Evolutionary conservation across 78 protist species (phyloP).

Genomic region (Chrysochromulina tobinii): DNA sequence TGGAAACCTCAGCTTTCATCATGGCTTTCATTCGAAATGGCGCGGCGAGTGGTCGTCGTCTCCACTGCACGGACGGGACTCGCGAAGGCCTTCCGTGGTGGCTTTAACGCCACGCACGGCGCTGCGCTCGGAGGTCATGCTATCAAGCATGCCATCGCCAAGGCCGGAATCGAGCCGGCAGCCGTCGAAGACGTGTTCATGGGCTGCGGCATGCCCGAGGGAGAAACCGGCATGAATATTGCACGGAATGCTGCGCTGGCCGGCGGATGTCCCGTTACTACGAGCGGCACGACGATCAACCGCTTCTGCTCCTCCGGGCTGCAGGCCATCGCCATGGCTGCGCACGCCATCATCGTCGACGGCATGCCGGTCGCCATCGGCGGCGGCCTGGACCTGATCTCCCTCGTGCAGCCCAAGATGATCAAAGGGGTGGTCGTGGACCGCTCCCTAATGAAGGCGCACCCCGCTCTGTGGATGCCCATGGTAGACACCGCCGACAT

Average conservation of each 20-base stretch:
- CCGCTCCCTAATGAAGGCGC: not conserved
- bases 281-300: slow-evolving; percentile 30
- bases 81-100: slow-evolving; percentile 17
- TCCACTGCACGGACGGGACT: slow-evolving; percentile 1
- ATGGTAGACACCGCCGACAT: slow-evolving; percentile 42
- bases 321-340: slow-evolving; percentile 33
- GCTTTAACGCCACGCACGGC: slow-evolving; percentile 35
- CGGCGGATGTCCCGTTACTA: slow-evolving; percentile 14
- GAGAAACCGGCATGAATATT: not conserved
- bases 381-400: slow-evolving; percentile 47
- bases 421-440: not conserved
- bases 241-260: slow-evolving; percentile 9
- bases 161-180: not conserved
- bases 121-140: slow-evolving; percentile 3
- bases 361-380: slow-evolving; percentile 9
- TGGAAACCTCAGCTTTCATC: too few relatives aligned
- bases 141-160: slow-evolving; percentile 10
- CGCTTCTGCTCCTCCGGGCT: slow-evolving; percentile 31
- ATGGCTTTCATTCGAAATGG: not conserved
- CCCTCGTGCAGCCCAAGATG: not conserved
- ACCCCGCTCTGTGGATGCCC: slow-evolving; percentile 34
- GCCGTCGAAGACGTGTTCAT: slow-evolving; percentile 33
- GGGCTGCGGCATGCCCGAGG: slow-evolving; percentile 36
- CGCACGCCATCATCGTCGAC: slow-evolving; percentile 35
- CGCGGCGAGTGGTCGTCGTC: not conserved